Evolutionary conservation across 768 basidiomycete species (phyloP).

Genomic region (Leccinellum albellum): DNA sequence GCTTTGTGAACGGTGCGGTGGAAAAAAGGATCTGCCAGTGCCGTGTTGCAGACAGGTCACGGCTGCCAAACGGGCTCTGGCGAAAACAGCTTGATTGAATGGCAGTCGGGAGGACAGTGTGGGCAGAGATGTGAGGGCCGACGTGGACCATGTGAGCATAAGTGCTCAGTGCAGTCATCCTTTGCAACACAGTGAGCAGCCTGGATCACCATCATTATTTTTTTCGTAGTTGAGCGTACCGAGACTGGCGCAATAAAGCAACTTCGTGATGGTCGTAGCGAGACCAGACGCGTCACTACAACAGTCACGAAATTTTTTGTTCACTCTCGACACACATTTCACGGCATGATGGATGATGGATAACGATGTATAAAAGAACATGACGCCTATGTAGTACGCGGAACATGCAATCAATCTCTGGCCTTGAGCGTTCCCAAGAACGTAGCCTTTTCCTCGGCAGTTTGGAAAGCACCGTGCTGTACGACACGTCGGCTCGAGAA

Average conservation of each 20-base stretch:
- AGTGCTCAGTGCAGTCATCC: constrained; percentile 71
- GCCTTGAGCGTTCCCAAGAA: constrained; percentile 92
- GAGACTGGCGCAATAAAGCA: constrained; percentile 37
- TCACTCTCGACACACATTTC: constrained; percentile 18
- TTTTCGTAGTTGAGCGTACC: constrained; percentile 32
- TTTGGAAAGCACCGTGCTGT: constrained; percentile 96
- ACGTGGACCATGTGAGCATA: constrained; percentile 83
- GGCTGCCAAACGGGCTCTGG: constrained; percentile 7
- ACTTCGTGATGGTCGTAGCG: constrained; percentile 6
- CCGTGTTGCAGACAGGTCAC: background rate
- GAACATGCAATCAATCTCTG: constrained; percentile 54
- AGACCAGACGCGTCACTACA: background rate
- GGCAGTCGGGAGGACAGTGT: constrained; percentile 25
- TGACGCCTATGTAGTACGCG: constrained; percentile 39
- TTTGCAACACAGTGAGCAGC: constrained; percentile 26
- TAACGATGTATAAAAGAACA: constrained; percentile 28
- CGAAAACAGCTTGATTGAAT: constrained; percentile 22
- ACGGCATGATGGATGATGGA: constrained; percentile 37
- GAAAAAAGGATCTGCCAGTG: constrained; percentile 4
- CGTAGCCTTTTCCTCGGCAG: constrained; percentile 90
- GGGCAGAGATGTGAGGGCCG: constrained; percentile 54
- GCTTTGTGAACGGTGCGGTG: background rate
- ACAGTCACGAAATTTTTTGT: background rate
- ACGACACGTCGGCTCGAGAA: constrained; percentile 7
- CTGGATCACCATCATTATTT: background rate